Base-by-base conservation (phyloP, 768 basidiomycete genomes). In the Filobasidium wieringae region DNA sequence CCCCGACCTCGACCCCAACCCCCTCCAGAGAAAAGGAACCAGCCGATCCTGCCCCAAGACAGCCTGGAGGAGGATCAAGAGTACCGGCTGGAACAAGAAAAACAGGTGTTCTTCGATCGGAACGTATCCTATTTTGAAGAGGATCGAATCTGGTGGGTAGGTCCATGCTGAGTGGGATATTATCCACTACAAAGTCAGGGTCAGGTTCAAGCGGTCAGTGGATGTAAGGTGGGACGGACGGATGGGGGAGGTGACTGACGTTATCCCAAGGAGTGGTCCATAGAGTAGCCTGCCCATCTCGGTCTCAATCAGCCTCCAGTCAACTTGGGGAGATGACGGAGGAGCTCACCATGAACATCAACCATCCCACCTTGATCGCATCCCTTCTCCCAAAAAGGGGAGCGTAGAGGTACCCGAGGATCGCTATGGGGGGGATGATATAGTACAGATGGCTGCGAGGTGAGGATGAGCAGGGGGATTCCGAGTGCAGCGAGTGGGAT, bases 181-280 rank as follows among this genome's bases (percentile, higher is more conserved):
- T 26, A 57, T 57, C 56, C 56, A 57, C 56, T 57, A 37, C 6
- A 32, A 29, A 27, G 30, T 17, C 39, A 32, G 22, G 37, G 22
- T n/a, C 8, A 31, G 55, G 17, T 29, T 39, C 9, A 32, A 43
- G 24, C 14, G 50, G 26, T 29, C n/a, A 7, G 15, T 1, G 43
- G 24, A 37, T 2, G 41, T 12, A 27, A 15, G 31, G 14, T 30
- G 22, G 24, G 45, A 15, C 27, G 4, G 19, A 40, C 27, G 29
- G 2, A 2, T 29, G 45, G n/a, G 29, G 2, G 17, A 30, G 11
- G 27, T 12, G 33, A 51, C 69, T 60, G 30, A 72, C 71, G 53
- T 71, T 72, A 43, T 72, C 71, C 71, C 71, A 72, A 45, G 69
- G 69, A n/a, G 68, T 72, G 0, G 71, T 72, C 56, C 62, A 72